Evolutionary conservation across 495 filamentous ascomycete genomes (phyloP).

Genomic region (Ascobolus immersus): DNA sequence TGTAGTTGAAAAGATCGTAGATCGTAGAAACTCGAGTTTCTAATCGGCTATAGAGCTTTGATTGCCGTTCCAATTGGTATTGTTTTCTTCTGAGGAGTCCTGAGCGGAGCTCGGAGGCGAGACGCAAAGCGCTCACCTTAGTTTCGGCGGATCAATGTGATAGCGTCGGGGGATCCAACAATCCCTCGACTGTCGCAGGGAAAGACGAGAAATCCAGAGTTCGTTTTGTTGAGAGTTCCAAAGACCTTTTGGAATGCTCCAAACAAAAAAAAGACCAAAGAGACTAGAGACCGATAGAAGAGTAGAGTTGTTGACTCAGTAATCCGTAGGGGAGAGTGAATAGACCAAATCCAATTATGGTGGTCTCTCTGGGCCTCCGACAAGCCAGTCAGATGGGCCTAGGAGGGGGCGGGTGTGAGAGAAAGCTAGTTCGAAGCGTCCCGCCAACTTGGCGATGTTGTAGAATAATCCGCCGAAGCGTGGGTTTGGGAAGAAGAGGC

Average conservation of each 20-base stretch:
- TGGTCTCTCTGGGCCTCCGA: slow-evolving; percentile 91
- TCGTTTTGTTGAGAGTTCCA: no score
- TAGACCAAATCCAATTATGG: slow-evolving; percentile 52
- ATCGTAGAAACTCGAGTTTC: neutral
- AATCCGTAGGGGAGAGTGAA: slow-evolving; percentile 1
- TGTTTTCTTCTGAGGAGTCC: neutral
- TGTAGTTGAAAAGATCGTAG: neutral
- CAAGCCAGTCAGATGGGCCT: slow-evolving; percentile 72
- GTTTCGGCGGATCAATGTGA: slow-evolving; percentile 9
- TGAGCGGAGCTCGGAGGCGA: neutral
- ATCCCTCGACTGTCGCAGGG: slow-evolving; percentile 20
- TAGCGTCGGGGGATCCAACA: slow-evolving; percentile 17
- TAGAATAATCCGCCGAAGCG: slow-evolving; percentile 13
- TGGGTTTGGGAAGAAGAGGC: no score
- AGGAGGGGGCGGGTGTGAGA: slow-evolving; percentile 79
- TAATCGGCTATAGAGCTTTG: neutral
- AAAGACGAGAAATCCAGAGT: no score
- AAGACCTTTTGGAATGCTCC: neutral
- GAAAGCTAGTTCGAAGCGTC: slow-evolving; percentile 45
- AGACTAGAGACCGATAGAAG: slow-evolving; percentile 7
- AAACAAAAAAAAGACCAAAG: slow-evolving; percentile 12
- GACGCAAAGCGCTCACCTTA: slow-evolving; percentile 7
- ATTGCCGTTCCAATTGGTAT: neutral
- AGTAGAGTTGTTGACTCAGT: neutral
- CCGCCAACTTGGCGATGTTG: slow-evolving; percentile 87